Conservation (phyloP, 768 basidiomycete genomes). For the Boletellus emodensis region DNA sequence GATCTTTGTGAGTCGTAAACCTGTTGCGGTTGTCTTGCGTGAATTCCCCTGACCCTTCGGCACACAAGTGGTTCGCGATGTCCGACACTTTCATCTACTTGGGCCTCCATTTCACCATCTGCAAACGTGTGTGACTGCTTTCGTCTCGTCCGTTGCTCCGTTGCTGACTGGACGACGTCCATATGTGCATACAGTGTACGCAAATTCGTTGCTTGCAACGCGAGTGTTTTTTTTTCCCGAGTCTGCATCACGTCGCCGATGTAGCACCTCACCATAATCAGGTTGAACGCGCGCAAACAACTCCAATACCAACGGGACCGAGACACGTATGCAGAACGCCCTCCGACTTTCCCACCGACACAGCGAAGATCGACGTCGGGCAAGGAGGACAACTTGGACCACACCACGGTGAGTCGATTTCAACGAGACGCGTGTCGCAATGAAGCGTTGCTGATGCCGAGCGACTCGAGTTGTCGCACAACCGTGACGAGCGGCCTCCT, state of each 20-base stretch:
- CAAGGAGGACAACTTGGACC: too few relatives aligned
- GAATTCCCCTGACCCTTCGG: background rate
- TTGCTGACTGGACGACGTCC: background rate
- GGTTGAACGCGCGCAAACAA: background rate
- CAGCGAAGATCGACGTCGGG: too few relatives aligned
- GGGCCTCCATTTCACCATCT: conserved; percentile 51
- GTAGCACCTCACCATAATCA: too few relatives aligned
- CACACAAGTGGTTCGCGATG: conserved; percentile 42
- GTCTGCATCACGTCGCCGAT: too few relatives aligned
- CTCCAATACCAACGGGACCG: background rate
- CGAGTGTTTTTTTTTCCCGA: conserved; percentile 4
- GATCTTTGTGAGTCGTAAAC: conserved; percentile 35
- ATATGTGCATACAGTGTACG: conserved; percentile 36
- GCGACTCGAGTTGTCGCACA: too few relatives aligned
- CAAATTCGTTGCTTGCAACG: conserved; percentile 49
- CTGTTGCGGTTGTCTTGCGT: background rate
- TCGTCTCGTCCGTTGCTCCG: background rate
- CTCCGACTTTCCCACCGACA: background rate
- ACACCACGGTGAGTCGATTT: too few relatives aligned
- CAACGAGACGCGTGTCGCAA: too few relatives aligned
- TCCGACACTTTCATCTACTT: conserved; percentile 47
- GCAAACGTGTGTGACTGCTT: conserved; percentile 38
- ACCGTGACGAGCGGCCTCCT: too few relatives aligned
- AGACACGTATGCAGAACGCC: too few relatives aligned
- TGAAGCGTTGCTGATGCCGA: too few relatives aligned